Evolutionary conservation across 2,329 filamentous ascomycete species (phyloP).

Genomic region (Paecilomyces niveus): DNA sequence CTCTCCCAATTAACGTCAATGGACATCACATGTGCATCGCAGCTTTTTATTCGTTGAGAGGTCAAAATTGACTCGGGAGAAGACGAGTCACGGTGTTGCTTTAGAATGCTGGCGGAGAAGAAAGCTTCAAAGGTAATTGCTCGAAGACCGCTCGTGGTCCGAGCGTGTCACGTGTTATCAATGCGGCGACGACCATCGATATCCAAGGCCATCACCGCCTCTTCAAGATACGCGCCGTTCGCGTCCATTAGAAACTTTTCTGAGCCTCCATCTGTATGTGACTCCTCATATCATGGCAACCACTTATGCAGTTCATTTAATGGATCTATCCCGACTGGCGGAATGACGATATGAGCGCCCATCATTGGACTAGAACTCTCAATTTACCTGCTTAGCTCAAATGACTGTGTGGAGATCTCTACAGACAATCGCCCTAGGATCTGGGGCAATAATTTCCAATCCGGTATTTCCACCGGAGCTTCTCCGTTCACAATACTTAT

Average conservation of each 20-base stretch:
- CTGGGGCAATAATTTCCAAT: background rate
- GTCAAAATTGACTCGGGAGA: background rate
- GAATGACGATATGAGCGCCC: background rate
- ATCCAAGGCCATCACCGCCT: background rate
- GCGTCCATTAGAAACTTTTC: background rate
- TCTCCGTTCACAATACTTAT: background rate
- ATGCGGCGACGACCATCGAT: background rate
- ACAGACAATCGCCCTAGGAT: background rate
- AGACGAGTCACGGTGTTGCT: background rate
- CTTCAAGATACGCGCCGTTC: background rate
- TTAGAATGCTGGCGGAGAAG: background rate
- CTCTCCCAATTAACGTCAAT: slow-evolving; percentile 97
- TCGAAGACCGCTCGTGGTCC: background rate
- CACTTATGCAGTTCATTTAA: background rate
- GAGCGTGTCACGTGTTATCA: background rate
- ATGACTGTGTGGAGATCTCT: background rate
- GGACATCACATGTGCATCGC: slow-evolving; percentile 60
- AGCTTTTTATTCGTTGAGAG: background rate
- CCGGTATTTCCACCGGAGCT: background rate
- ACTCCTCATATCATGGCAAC: background rate
- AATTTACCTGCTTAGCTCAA: background rate
- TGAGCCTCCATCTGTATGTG: background rate
- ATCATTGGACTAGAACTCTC: background rate
- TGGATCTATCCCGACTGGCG: background rate
- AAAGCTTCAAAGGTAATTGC: background rate